Percentiles rank a stretch among this genome's conserved stretches.
Evolutionary conservation across 2,329 filamentous ascomycete genomes (phyloP).

Genomic region (Fusarium siculi): DNA sequence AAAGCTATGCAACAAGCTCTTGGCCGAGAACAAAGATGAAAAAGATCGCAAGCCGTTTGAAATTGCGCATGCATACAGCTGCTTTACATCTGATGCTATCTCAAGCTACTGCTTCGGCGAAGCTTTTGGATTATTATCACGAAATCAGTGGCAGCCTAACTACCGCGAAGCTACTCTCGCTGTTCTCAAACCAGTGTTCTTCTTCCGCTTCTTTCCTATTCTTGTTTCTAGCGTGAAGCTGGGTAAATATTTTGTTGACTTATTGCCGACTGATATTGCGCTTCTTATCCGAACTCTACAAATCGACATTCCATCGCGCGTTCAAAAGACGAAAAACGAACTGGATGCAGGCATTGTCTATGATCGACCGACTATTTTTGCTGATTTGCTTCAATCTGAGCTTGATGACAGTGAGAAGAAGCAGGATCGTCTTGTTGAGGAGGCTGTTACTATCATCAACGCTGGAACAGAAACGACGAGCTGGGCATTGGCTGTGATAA

Average conservation of each 20-base stretch:
- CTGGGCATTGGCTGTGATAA: constrained; percentile 21
- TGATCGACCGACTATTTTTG: constrained; percentile 13
- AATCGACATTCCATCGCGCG: constrained; percentile 10
- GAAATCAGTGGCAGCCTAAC: constrained; percentile 3
- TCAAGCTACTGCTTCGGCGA: constrained; percentile 21
- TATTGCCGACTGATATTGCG: background rate
- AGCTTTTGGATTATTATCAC: constrained; percentile 5
- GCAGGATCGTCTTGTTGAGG: background rate
- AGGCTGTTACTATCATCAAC: constrained; percentile 10
- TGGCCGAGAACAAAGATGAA: background rate
- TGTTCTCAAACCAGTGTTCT: constrained; percentile 14
- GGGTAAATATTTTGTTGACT: constrained; percentile 2
- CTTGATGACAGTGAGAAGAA: constrained; percentile 8
- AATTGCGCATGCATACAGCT: constrained; percentile 11
- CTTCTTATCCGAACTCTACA: constrained; percentile 3
- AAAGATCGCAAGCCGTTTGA: background rate
- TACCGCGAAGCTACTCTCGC: constrained; percentile 23
- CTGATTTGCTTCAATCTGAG: constrained; percentile 3
- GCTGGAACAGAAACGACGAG: constrained; percentile 21
- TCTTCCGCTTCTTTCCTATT: constrained; percentile 10
- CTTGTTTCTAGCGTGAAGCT: constrained; percentile 11
- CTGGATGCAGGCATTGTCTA: constrained; percentile 3
- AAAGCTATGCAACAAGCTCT: constrained; percentile 1
- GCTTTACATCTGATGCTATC: constrained; percentile 10
- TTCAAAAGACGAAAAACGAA: constrained; percentile 8